phyloP scores from a whole-genome alignment of 257 asterid genomes.

The Solanum megistacrolobum region DNA sequence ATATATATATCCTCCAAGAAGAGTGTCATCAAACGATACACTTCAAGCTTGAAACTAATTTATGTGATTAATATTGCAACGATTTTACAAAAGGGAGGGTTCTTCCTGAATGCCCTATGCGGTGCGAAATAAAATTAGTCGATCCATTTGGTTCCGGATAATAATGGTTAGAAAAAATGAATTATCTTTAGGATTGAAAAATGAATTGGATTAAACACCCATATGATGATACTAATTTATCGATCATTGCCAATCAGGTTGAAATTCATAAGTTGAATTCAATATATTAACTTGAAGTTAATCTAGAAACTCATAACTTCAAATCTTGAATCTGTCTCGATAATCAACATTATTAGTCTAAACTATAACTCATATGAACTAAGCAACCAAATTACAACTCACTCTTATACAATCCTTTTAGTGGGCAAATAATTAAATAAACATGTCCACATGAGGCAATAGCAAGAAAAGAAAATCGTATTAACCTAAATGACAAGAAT shows the following conservation, averaged over 20 bases:
- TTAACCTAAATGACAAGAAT: neutral
- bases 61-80: neutral
- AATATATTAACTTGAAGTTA: neutral
- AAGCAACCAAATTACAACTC: neutral
- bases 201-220: neutral
- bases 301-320: neutral
- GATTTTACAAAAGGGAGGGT: neutral
- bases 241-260: neutral
- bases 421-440: neutral
- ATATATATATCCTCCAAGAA: neutral
- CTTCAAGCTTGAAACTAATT: neutral
- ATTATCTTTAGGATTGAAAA: neutral
- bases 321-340: neutral
- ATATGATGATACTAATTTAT: neutral
- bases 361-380: neutral
- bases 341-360: neutral
- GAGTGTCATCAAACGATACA: neutral
- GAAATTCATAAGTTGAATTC: rapidly evolving
- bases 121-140: neutral
- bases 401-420: neutral
- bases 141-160: neutral
- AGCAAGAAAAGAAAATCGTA: neutral
- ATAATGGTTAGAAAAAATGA: neutral
- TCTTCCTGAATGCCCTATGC: neutral
- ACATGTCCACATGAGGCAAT: neutral